Conservation (phyloP, 129 eudicot species). For the Centrapalus pauciflorus region DNA sequence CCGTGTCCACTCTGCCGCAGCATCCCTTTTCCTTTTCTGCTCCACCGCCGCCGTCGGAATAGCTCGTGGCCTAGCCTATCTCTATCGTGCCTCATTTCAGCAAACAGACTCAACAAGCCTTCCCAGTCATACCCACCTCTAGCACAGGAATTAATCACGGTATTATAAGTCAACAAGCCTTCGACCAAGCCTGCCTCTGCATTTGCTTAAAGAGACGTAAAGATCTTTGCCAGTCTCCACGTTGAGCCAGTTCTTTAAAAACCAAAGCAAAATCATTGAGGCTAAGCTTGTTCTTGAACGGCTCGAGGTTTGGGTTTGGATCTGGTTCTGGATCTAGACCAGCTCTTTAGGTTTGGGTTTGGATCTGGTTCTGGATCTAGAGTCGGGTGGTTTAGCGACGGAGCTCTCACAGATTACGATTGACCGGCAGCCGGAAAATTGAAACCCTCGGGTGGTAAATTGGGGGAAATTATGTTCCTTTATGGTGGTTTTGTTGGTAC, state of each 20-base stretch:
- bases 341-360: slow-evolving; percentile 43
- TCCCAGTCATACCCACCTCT: slow-evolving; percentile 70
- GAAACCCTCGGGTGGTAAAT: no score
- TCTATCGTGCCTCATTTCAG: slow-evolving; percentile 74
- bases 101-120: slow-evolving; percentile 62
- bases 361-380: slow-evolving; percentile 14
- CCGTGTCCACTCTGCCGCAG: no score
- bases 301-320: slow-evolving; percentile 59
- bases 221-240: slow-evolving; percentile 70
- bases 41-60: no score
- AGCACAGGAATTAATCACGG: slow-evolving; percentile 57
- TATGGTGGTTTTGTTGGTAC: no score
- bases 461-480: no score
- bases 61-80: no score
- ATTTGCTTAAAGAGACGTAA: slow-evolving; percentile 59
- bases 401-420: no score
- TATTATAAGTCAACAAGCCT: slow-evolving; percentile 67
- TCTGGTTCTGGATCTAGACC: slow-evolving; percentile 51
- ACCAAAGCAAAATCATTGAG: slow-evolving; percentile 51
- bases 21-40: no score
- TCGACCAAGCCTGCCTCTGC: slow-evolving; percentile 79
- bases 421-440: no score
- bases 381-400: slow-evolving; percentile 1
- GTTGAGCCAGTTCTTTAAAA: slow-evolving; percentile 58
- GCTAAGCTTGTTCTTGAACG: slow-evolving; percentile 53